Evolutionary conservation across 148 eudicot genomes (phyloP).

Genomic region (Heliamphora exappendiculata): DNA sequence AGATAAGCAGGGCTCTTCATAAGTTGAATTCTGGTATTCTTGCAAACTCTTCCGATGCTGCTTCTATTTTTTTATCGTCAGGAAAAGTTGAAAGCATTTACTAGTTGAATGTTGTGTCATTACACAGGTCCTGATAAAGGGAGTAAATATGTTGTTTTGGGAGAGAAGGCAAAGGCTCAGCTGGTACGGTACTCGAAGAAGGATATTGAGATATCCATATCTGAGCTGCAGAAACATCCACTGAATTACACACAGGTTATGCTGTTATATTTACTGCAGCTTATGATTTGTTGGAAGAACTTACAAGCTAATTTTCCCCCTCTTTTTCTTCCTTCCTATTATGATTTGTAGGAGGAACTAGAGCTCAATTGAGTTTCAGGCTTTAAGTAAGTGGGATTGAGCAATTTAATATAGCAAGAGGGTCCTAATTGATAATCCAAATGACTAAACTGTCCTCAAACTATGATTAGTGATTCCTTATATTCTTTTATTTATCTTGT

Average conservation of each 20-base stretch:
- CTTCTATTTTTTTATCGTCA: not conserved
- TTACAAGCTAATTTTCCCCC: not conserved
- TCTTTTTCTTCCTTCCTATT: not conserved
- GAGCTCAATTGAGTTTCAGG: too few species aligned
- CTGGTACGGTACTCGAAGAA: constrained; percentile 79
- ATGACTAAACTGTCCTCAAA: not conserved
- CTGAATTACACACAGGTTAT: constrained; percentile 87
- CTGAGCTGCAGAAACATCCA: constrained; percentile 87
- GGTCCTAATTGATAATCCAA: not conserved
- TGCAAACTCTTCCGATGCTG: not conserved
- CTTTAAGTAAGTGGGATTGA: not conserved
- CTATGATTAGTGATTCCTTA: not conserved
- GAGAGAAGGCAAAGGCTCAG: constrained; percentile 93
- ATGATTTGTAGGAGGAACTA: not conserved
- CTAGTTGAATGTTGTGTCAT: not conserved
- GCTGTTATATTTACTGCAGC: not conserved
- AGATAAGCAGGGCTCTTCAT: constrained; percentile 72
- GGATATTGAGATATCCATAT: constrained; percentile 47
- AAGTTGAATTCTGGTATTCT: constrained; percentile 69
- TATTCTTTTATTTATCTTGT: not conserved
- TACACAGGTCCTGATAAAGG: constrained; percentile 74
- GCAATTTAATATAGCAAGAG: not conserved
- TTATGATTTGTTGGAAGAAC: not conserved
- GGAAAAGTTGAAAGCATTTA: not conserved
- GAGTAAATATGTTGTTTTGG: constrained; percentile 67